Conservation (phyloP, 2,329 filamentous ascomycete genomes). For the Neurospora sp. region DNA sequence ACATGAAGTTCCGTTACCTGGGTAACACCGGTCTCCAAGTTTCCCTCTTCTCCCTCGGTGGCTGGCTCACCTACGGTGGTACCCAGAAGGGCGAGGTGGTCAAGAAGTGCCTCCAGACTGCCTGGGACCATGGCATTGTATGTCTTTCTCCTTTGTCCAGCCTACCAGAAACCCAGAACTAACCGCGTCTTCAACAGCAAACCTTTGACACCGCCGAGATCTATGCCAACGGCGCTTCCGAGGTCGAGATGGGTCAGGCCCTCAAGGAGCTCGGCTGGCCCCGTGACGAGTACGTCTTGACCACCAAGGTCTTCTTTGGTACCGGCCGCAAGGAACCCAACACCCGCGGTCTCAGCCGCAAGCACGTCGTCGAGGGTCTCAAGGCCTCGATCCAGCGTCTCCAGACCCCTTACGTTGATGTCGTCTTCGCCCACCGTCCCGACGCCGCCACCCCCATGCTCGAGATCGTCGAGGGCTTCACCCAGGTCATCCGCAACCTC, state of each 20-base stretch:
- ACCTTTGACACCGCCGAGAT: slow-evolving; percentile 45
- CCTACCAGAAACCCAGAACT: neutral
- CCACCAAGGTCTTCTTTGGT: slow-evolving; percentile 41
- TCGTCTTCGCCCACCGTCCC: slow-evolving; percentile 52
- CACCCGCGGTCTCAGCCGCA: slow-evolving; percentile 37
- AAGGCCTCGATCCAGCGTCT: slow-evolving; percentile 48
- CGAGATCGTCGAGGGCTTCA: slow-evolving; percentile 48
- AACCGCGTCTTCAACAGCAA: slow-evolving; percentile 21
- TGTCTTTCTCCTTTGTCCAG: slow-evolving; percentile 1
- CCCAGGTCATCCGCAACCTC: slow-evolving; percentile 37
- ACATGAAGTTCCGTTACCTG: slow-evolving; percentile 64
- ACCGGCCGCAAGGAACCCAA: slow-evolving; percentile 50
- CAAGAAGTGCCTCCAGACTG: slow-evolving; percentile 35
- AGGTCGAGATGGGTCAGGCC: slow-evolving; percentile 41
- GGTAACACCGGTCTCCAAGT: slow-evolving; percentile 66
- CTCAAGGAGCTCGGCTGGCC: slow-evolving; percentile 43
- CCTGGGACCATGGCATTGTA: slow-evolving; percentile 41
- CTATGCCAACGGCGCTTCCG: slow-evolving; percentile 37
- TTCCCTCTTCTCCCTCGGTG: slow-evolving; percentile 61
- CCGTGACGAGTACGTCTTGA: slow-evolving; percentile 43
- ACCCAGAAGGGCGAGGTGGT: slow-evolving; percentile 28
- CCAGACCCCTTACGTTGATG: slow-evolving; percentile 54
- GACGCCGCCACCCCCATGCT: slow-evolving; percentile 48
- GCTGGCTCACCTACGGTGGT: slow-evolving; percentile 67
- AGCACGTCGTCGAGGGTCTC: slow-evolving; percentile 45